These are phyloP conservation scores for Paecilomyces fulvus DNA, from an alignment of 2,329 filamentous ascomycete species.

Conservation along the genomic window DNA sequence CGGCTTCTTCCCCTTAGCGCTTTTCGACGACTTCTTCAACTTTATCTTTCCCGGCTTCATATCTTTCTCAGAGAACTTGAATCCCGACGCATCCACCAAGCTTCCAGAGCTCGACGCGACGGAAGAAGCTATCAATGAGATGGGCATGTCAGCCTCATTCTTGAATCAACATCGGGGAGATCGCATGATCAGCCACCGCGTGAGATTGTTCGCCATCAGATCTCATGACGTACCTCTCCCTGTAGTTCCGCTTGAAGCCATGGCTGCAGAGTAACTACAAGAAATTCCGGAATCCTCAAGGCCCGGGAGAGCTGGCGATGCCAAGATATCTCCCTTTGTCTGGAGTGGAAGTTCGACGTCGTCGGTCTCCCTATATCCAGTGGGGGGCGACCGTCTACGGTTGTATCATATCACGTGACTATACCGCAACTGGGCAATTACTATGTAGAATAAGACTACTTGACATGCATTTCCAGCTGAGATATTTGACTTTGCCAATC, in stretches of 20 bases:
- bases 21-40: slow-evolving; percentile 31
- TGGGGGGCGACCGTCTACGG: neutral
- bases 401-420: neutral
- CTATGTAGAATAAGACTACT: neutral
- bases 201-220: neutral
- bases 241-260: slow-evolving; percentile 28
- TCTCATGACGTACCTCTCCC: slow-evolving; percentile 22
- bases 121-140: slow-evolving; percentile 13
- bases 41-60: slow-evolving; percentile 37
- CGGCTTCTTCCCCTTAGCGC: slow-evolving; percentile 27
- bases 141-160: neutral
- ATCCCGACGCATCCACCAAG: slow-evolving; percentile 38
- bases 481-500: no score
- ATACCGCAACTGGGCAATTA: neutral
- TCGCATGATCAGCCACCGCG: neutral
- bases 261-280: slow-evolving; percentile 9
- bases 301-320: neutral
- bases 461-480: no score
- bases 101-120: slow-evolving; percentile 23
- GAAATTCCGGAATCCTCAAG: neutral
- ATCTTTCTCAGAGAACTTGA: slow-evolving; percentile 38
- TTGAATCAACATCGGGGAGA: neutral
- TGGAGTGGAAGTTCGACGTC: neutral
- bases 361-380: neutral
- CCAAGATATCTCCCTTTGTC: neutral